Evolutionary conservation across 441 rosid species (phyloP), one percentile per base, ranked within the genome.

Genomic region (Sinapis alba): DNA sequence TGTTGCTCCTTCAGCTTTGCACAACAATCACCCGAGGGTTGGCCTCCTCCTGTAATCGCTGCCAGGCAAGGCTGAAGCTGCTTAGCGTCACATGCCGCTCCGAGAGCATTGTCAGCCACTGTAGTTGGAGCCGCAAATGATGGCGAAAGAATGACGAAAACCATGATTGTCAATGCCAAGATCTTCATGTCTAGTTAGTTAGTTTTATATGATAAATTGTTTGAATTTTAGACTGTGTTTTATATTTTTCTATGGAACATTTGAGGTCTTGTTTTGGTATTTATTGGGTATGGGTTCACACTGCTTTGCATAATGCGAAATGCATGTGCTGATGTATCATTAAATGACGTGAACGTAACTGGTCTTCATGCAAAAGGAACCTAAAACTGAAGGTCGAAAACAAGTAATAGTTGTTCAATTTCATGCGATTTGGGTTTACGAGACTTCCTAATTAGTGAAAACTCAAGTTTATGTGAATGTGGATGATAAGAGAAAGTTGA

Each of bases 11-110:
- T 77, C 30, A 77, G 62, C 57, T 70, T 71, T 64, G 67, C 72
- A 70, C 80, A 76, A 47, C 80, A 76, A 8, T 26, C 19, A 68
- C 4, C 61, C 0, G 79, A 76, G 0, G 79, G 79, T 56, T 16
- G 60, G 23, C 71, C 75, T 28, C 79, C 79, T 76, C 34, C 68
- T 2, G 71, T 69, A n/a, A 76, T 69, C 10, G 75, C 75, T 9
- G 71, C 12, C 2, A 76, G 65, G 57, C 75, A 76, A 54, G 79
- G 79, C 60, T 76, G 75, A 76, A 76, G 79, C 65, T 69, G 75
- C 70, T 4, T 69, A 7, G 75, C 28, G 36, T 76, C 79, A 62
- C 79, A 76, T 28, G 34, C 24, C 16, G 7, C 79, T 54, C 69
- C 74, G 2, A 75, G 69, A 16, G 38, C 61, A 0, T 68, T 26